These are phyloP conservation scores for Tylopilus intermedius DNA, from an alignment of 768 basidiomycete genomes.

Conservation along the genomic window DNA sequence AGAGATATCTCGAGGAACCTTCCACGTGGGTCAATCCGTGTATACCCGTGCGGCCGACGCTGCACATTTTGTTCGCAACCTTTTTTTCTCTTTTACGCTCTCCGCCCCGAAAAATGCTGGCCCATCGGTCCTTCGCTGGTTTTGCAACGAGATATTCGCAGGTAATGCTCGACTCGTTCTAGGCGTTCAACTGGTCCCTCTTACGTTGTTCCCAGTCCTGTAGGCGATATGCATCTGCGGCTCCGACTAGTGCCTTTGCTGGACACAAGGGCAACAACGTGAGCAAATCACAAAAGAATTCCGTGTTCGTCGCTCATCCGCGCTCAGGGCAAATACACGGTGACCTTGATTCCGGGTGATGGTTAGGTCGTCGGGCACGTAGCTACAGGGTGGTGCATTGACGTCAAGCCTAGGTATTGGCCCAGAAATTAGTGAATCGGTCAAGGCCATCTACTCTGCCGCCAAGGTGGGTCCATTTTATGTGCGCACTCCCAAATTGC, in stretches of 20 bases:
- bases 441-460: slow-evolving; percentile 88
- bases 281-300: slow-evolving; percentile 29
- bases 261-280: slow-evolving; percentile 87
- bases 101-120: slow-evolving; percentile 47
- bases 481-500: slow-evolving; percentile 1
- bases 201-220: slow-evolving; percentile 37
- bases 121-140: slow-evolving; percentile 51
- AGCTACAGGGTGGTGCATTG: slow-evolving; percentile 7
- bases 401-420: slow-evolving; percentile 72
- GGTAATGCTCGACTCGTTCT: slow-evolving; percentile 33
- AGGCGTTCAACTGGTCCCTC: slow-evolving; percentile 1
- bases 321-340: slow-evolving; percentile 87
- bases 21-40: slow-evolving; percentile 23
- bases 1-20: neutral
- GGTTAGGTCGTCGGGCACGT: slow-evolving; percentile 43
- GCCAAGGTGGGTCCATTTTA: slow-evolving; percentile 56
- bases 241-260: slow-evolving; percentile 86
- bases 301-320: slow-evolving; percentile 3
- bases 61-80: slow-evolving; percentile 12
- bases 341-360: slow-evolving; percentile 95
- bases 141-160: slow-evolving; percentile 47
- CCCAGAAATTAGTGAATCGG: slow-evolving; percentile 94
- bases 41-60: slow-evolving; percentile 17
- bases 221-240: slow-evolving; percentile 60
- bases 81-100: slow-evolving; percentile 16